Percentiles rank a stretch among this genome's conserved stretches.
Evolutionary conservation across 768 basidiomycete species (phyloP).

Genomic region (Pulveroboletus sp.): DNA sequence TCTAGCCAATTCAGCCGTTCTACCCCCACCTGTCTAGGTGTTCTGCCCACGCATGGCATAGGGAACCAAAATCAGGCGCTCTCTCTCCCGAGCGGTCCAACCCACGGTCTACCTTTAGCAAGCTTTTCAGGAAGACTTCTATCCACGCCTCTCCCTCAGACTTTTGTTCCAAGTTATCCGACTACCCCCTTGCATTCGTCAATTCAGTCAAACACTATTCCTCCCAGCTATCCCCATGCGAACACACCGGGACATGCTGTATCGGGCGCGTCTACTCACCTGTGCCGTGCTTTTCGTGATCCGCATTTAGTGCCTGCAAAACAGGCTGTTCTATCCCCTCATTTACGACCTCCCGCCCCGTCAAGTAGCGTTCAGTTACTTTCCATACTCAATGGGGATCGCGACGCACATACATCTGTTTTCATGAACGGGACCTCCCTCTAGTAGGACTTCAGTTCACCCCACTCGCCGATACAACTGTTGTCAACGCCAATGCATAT

Average conservation of each 20-base stretch:
- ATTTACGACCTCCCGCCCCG: constrained; percentile 14
- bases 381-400: constrained; percentile 34
- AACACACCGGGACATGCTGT: constrained; percentile 6
- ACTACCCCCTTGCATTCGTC: constrained; percentile 14
- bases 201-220: constrained; percentile 5
- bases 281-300: constrained; percentile 11
- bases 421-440: constrained; percentile 7
- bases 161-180: constrained; percentile 17
- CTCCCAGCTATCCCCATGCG: constrained; percentile 14
- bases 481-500: constrained; percentile 12
- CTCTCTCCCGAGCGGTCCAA: constrained; percentile 7
- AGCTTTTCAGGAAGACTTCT: constrained; percentile 4
- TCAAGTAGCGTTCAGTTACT: constrained; percentile 29
- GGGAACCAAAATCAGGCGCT: constrained; percentile 15
- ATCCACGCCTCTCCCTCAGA: constrained; percentile 12
- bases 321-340: constrained; percentile 10
- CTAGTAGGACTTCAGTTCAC: constrained; percentile 15
- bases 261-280: constrained; percentile 4
- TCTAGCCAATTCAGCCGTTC: constrained; percentile 44
- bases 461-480: constrained; percentile 10
- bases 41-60: constrained; percentile 6
- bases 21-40: constrained; percentile 6
- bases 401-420: constrained; percentile 4
- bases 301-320: constrained; percentile 9
- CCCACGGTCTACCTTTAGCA: constrained; percentile 2